These are phyloP conservation scores for Lactifluus echinatus DNA, from an alignment of 768 basidiomycete species.

Conservation along the genomic window DNA sequence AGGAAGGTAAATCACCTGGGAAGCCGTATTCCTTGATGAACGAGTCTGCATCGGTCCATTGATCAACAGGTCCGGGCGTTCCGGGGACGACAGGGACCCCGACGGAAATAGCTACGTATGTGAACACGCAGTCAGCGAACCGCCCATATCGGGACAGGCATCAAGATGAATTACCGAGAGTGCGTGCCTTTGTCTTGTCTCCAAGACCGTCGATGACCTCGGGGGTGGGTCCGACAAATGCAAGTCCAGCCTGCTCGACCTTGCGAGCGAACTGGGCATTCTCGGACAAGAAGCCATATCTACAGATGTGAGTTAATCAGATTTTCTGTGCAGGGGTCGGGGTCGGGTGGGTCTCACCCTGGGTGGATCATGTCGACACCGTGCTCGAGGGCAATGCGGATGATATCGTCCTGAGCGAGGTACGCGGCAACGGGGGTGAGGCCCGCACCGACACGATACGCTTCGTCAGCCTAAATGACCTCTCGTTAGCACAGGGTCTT, in stretches of 20 bases:
- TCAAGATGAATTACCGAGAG: conserved; percentile 47
- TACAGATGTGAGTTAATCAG: conserved; percentile 25
- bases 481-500: background rate
- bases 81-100: conserved; percentile 97
- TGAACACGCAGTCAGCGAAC: conserved; percentile 1
- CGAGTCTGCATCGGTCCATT: conserved; percentile 68
- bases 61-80: conserved; percentile 86
- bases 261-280: conserved; percentile 96
- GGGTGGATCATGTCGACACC: conserved; percentile 99
- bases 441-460: conserved; percentile 96
- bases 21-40: conserved; percentile 97
- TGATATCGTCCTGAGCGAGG: conserved; percentile 96
- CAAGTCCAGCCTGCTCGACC: conserved; percentile 94
- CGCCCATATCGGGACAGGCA: conserved; percentile 8
- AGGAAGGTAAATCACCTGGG: conserved; percentile 47
- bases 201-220: conserved; percentile 96
- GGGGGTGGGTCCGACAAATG: conserved; percentile 92
- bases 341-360: conserved; percentile 44
- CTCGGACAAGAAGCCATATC: conserved; percentile 96
- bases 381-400: conserved; percentile 92
- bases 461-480: conserved; percentile 77
- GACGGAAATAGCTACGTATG: conserved; percentile 63
- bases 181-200: conserved; percentile 97
- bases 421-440: conserved; percentile 95
- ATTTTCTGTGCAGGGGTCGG: background rate